Conservation (phyloP, 495 filamentous ascomycete genomes). For the Aspergillus avenaceus region DNA sequence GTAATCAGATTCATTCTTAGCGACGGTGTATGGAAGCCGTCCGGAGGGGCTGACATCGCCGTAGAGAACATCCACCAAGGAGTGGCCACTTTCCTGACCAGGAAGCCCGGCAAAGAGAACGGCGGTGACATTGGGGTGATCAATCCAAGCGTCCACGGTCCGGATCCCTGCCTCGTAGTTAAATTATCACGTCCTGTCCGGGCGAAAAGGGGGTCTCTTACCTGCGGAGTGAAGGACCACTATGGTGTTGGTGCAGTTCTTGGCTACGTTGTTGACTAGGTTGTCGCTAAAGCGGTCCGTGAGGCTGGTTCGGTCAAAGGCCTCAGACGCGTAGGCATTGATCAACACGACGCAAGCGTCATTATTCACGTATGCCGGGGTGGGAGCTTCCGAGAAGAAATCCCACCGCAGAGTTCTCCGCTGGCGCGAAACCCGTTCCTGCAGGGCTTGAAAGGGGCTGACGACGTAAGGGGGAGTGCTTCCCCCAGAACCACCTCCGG, state of each 20-base stretch:
- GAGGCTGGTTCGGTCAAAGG: slow-evolving; percentile 23
- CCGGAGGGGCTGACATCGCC: slow-evolving; percentile 73
- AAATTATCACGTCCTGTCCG: slow-evolving; percentile 36
- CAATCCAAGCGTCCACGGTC: slow-evolving; percentile 39
- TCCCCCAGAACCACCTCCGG: slow-evolving; percentile 60
- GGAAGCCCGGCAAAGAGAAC: slow-evolving; percentile 71
- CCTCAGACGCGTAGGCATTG: slow-evolving; percentile 58
- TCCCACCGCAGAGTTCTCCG: slow-evolving; percentile 13
- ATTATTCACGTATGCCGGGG: slow-evolving; percentile 26
- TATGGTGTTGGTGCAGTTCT: slow-evolving; percentile 50
- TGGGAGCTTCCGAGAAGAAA: slow-evolving; percentile 38
- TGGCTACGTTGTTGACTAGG: slow-evolving; percentile 54
- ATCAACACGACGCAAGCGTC: slow-evolving; percentile 60
- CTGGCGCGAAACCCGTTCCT: slow-evolving; percentile 33
- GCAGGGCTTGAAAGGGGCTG: slow-evolving; percentile 52
- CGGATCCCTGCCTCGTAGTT: slow-evolving; percentile 49
- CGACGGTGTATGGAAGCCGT: slow-evolving; percentile 75
- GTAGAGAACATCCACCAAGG: slow-evolving; percentile 69
- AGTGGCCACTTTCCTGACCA: slow-evolving; percentile 74
- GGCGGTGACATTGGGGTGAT: slow-evolving; percentile 61
- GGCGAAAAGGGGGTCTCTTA: background rate
- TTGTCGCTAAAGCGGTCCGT: slow-evolving; percentile 41
- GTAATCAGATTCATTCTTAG: slow-evolving; percentile 63
- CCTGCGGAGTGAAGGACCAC: slow-evolving; percentile 45
- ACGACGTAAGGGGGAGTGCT: slow-evolving; percentile 55